Evolutionary conservation across 2,329 filamentous ascomycete genomes (phyloP), one percentile per base, ranked within the genome.

Genomic region (Fusarium sp.): DNA sequence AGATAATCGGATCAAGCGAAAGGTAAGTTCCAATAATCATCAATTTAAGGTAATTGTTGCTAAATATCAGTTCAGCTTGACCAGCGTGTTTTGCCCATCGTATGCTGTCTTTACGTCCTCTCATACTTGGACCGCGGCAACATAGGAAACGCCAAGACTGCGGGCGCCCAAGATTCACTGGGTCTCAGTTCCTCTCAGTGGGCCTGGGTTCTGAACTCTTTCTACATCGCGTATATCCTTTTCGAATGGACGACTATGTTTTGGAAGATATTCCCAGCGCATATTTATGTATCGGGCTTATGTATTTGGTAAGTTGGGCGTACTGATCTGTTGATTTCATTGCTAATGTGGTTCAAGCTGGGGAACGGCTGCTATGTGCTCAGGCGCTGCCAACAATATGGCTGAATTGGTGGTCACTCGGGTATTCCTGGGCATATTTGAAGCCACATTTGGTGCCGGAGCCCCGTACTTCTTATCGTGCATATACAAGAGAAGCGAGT

Each of bases 211-310:
- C 52, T 74, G 14, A 74, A 74, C 16, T 32, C 69, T 1, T 74
- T 74, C 3, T 74, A 74, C 20, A 57, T 74, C 27, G 49, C 63
- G 4, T 74, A 74, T 7, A 64, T 73, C 0, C 2, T 61, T 0
- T 74, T 74, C 4, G 71, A 74, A 12, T 74, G 71, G 69, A 72
- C 71, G 0, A 74, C 60, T 1, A 57, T 74, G 53, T 34, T 74
- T 0, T 74, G 71, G 71, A 74, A 70, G 45, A 59, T 72, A 1
- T 62, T 74, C 0, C 71, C 71, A 1, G 71, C 71, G 0, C 62
- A 65, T 8, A 64, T 65, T 0, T 74, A 72, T 20, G 71, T 74
- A 0, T 54, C 69, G 0, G 44, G 47, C 1, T 57, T 74, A 0
- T 74, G 71, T 2, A 13, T 74, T 11, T 57, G 56, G 71, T 74